Base-by-base conservation (phyloP, 2,329 filamentous ascomycete genomes). In the Claviceps purpurea region DNA sequence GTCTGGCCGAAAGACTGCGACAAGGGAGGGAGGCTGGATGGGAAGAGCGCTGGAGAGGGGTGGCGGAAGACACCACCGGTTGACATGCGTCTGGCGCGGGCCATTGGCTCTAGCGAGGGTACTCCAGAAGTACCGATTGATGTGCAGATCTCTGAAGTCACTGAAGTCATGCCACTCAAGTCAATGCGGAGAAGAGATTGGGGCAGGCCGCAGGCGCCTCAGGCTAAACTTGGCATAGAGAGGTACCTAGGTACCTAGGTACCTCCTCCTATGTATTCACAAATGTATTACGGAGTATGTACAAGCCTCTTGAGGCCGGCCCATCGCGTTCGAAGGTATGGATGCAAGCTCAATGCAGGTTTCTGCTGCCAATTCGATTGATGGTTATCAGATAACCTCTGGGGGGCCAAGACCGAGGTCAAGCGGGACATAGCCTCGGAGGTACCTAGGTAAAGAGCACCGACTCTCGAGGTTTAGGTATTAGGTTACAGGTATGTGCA, bases 301-400 rank as follows among this genome's bases (percentile, higher is more conserved):
- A 26, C 24, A 26, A 7, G 24, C 24, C 24, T 30, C 26, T 26
- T 30, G 26, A 30, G 24, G 6, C 24, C 26, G 26, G 8, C 26
- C 26, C 26, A 30, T 30, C 26, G 26, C 26, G 26, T 30, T 30
- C 10, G 10, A 26, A 26, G 24, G 24, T 26, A 26, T 1, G 24
- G 24, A 26, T 26, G 24, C 7, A 26, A 7, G 5, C 6, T 40
- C 38, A n/a, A n/a, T n/a, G 20, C 14, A 22, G 14, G 44, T 40
- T 26, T 50, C 50, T 44, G 45, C 46, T 41, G 20, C 46, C 22
- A 43, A 34, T 2, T 39, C 18, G 53, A 55, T 55, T 55, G 53
- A 55, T 55, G 24, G 2, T 24, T 40, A 41, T 30, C 24, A 24
- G 24, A 24, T 24, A 24, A 6, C 24, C 24, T 24, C 24, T 7